Base-by-base conservation (phyloP, 306 rosid species). In the Prunus armeniaca region DNA sequence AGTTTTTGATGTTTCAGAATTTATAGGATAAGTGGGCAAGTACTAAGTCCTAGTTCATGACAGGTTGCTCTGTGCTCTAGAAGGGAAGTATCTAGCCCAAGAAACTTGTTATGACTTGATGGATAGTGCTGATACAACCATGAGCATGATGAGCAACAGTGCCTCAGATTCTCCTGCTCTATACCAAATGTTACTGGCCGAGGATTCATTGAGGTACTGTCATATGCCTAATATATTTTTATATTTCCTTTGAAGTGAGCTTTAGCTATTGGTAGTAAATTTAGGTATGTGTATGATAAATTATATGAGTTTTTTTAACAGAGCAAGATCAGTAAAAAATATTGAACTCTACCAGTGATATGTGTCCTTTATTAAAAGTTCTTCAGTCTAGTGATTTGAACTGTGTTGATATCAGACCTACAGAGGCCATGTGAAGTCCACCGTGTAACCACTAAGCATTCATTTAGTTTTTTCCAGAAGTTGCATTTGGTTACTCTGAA, bases 31-130 rank as follows among this genome's bases (percentile, higher is more conserved):
- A 18, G 5, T 12, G 38, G 60, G 62, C 2, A 45, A 60, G 52
- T 62, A 46, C 47, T 27, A 62, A 79, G 24, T 62, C 62, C 34
- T 18, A 72, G 60, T 56, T 58, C 80, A 81, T 76, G 41, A n/a
- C 89, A 95, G 98, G 97, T 79, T 95, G 80, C 93, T 85, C 18
- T 92, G 96, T 68, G 91, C 93, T 4, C 86, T 89, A 71, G 98
- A 92, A 84, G 98, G 98, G 79, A 86, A 88, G 76, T 92, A 92
- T 90, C 85, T 95, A 76, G 85, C 80, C 78, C 93, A 88, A 67
- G 88, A 86, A 77, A 79, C 68, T 83, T 84, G 88, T 78, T 65
- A 80, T 75, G 90, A 88, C 70, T 83, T 86, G 85, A 84, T 85
- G 80, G 92, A 86, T 64, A 63, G 68, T 52, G 75, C 78, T 27